A percentile compares a stretch with the other conserved stretches of the same genome.
Evolutionary conservation across 768 basidiomycete genomes (phyloP).

Genomic region (Trametes sanguinea): DNA sequence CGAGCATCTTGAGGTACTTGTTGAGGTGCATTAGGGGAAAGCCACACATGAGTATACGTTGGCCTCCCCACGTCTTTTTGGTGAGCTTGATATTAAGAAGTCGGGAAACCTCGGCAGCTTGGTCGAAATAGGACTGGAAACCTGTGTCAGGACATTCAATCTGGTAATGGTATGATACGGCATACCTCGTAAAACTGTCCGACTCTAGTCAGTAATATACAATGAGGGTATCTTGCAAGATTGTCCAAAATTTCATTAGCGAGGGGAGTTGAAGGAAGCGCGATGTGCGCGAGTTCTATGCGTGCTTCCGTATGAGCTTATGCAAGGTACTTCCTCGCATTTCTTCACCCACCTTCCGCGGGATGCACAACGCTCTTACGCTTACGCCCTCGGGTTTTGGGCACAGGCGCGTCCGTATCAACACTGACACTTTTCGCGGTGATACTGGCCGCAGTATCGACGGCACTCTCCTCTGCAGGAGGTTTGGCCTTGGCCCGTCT

Average conservation of each 20-base stretch:
- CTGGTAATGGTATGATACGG: background rate
- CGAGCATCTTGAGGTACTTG: conserved; percentile 82
- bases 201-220: conserved; percentile 86
- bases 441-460: background rate
- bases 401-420: background rate
- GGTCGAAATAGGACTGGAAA: conserved; percentile 88
- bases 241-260: conserved; percentile 74
- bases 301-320: background rate
- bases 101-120: conserved; percentile 75
- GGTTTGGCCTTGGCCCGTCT: background rate
- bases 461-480: background rate
- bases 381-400: conserved; percentile 1
- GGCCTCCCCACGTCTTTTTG: conserved; percentile 69
- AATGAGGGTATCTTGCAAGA: conserved; percentile 77
- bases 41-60: conserved; percentile 81
- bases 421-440: background rate
- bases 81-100: conserved; percentile 85
- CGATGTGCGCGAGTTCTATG: background rate
- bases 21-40: conserved; percentile 86
- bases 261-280: conserved; percentile 48
- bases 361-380: background rate
- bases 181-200: conserved; percentile 94
- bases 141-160: too few relatives aligned
- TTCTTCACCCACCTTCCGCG: background rate
- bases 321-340: background rate